Conservation (phyloP, 345 rosid genomes). For the Citrus trifoliata region DNA sequence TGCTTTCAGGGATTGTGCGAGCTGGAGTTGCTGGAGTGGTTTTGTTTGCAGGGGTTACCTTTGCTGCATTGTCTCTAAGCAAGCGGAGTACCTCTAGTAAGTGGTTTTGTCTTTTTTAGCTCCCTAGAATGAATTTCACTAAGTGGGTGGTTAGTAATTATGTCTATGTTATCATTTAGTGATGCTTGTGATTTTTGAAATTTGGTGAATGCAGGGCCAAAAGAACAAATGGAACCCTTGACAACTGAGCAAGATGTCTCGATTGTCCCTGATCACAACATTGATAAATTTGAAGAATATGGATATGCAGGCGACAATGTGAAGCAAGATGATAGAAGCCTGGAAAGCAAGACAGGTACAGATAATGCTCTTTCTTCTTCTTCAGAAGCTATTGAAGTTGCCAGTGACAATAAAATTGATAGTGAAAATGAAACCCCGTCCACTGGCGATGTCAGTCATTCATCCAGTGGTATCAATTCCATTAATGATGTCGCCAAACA, state of each 20-base stretch:
- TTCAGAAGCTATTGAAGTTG: conserved; percentile 34
- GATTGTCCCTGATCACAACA: conserved; percentile 36
- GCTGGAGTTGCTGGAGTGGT: conserved; percentile 72
- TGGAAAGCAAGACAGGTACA: conserved; percentile 33
- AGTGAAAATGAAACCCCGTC: conserved; percentile 23
- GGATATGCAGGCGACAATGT: conserved; percentile 24
- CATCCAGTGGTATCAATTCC: conserved; percentile 26
- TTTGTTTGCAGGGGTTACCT: conserved; percentile 53
- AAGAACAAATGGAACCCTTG: conserved; percentile 67
- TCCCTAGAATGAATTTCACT: not conserved
- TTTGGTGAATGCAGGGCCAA: conserved; percentile 42
- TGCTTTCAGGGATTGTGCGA: conserved; percentile 76
- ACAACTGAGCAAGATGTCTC: conserved; percentile 54
- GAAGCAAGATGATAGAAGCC: conserved; percentile 24
- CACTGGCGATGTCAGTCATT: conserved; percentile 17
- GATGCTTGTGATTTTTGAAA: not conserved
- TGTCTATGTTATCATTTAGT: not conserved
- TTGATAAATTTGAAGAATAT: conserved; percentile 31
- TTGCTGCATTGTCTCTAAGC: conserved; percentile 56
- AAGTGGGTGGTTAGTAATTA: not conserved
- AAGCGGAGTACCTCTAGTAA: conserved; percentile 59
- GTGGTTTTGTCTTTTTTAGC: conserved; percentile 20
- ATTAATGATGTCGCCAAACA: conserved; percentile 21
- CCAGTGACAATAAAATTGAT: conserved; percentile 27
- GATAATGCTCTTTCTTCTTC: conserved; percentile 26